Base-by-base conservation (phyloP, 2,329 filamentous ascomycete genomes). In the Delphinella strobiligena region DNA sequence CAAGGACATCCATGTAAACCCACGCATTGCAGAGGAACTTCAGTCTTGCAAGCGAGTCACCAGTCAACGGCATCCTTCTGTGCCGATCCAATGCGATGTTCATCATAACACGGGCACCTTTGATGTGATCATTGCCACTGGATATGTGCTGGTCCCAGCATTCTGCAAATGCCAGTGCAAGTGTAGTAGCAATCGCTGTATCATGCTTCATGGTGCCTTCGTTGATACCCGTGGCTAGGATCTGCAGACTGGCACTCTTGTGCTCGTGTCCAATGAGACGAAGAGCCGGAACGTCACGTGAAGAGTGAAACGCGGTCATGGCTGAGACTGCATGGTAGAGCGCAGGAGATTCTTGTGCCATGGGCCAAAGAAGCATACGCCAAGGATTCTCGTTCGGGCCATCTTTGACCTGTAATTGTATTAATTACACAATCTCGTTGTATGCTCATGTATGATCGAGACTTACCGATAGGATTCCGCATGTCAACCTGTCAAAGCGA, bases 1-100 rank as follows among this genome's bases (percentile, higher is more conserved):
- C 74, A 45, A 83, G 78, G 19, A 83, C 80, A 53, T 82, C 78
- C 71, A 82, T 79, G 50, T 83, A 84, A 5, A 82, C 68, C 75
- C 77, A 83, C 3, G 74, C 75, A 51, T 82, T 82, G 59, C 76
- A 80, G 14, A 84, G 62, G 49, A 83, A 83, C 40, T 73, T 74
- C 17, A 83, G 60, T 5, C 76, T 63, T 30, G 66, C 61, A 10
- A 73, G 54, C 33, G 75, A 69, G 17, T 65, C 55, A 3, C 66
- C 68, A 4, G 52, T 50, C 36, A 61, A 50, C 31, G 64, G 60
- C 8, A 51, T 49, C 22, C 54, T 54, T 46, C 60, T 57, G 52
- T 71, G 65, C 49, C 67, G 58, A 41, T 61, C 57, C 17, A 82
- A 56, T 4, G 75, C 73, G 49, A 74, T 71, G 37, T 73, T 69